These are phyloP conservation scores for Albifimbria verrucaria DNA, from an alignment of 2,329 filamentous ascomycete genomes.

Conservation along the genomic window DNA sequence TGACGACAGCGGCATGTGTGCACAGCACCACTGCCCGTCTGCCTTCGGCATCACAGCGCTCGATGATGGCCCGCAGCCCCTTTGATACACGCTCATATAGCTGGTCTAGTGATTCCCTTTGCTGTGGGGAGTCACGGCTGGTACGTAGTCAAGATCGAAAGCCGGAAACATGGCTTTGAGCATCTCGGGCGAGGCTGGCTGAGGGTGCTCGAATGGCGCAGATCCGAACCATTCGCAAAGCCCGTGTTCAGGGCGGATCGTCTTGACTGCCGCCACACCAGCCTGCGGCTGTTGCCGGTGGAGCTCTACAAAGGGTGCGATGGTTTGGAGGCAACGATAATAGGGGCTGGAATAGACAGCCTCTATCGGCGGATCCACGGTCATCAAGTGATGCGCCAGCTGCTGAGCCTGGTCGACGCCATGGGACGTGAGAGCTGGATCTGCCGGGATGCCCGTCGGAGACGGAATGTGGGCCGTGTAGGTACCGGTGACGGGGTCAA, in stretches of 20 bases:
- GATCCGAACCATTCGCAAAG: slow-evolving; percentile 88
- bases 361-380: slow-evolving; percentile 64
- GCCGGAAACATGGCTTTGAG: slow-evolving; percentile 68
- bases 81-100: slow-evolving; percentile 78
- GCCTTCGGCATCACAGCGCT: slow-evolving; percentile 67
- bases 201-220: slow-evolving; percentile 81
- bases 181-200: slow-evolving; percentile 61
- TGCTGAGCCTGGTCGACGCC: slow-evolving; percentile 81
- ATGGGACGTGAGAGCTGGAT: slow-evolving; percentile 83
- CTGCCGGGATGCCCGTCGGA: slow-evolving; percentile 83
- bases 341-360: slow-evolving; percentile 81
- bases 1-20: slow-evolving; percentile 86
- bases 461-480: slow-evolving; percentile 73
- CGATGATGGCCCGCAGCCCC: slow-evolving; percentile 67
- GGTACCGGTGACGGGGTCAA: slow-evolving; percentile 74
- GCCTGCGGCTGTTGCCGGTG: slow-evolving; percentile 19
- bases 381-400: slow-evolving; percentile 63
- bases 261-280: slow-evolving; percentile 21
- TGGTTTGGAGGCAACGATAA: slow-evolving; percentile 84
- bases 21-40: slow-evolving; percentile 73
- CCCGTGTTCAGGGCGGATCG: slow-evolving; percentile 54
- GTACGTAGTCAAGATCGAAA: slow-evolving; percentile 54
- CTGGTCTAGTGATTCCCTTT: slow-evolving; percentile 77
- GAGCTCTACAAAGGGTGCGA: slow-evolving; percentile 63
- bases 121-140: slow-evolving; percentile 61